Evolutionary conservation across 2,329 filamentous ascomycete species (phyloP).

Genomic region (Beauveria pseudobassiana): DNA sequence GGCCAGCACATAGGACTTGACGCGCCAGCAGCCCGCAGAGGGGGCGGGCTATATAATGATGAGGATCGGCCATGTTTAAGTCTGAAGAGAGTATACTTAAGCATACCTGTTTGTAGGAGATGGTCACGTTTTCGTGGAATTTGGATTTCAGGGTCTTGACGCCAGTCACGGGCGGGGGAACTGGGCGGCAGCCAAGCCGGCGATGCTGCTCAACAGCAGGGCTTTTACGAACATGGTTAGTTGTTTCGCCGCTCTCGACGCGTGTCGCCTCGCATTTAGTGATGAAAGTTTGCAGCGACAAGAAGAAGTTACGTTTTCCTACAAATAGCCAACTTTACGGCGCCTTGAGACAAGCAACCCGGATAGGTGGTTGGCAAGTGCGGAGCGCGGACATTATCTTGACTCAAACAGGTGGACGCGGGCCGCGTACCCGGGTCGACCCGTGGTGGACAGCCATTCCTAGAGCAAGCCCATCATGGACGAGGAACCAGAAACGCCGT

Average conservation of each 20-base stretch:
- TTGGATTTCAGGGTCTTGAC: slow-evolving; percentile 47
- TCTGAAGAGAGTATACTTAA: slow-evolving; percentile 34
- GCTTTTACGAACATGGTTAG: slow-evolving; percentile 1
- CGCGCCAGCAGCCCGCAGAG: too few relatives aligned
- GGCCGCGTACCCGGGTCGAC: background rate
- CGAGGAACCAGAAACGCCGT: slow-evolving; percentile 55
- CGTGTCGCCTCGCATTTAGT: background rate
- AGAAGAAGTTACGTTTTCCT: background rate
- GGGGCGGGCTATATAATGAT: slow-evolving; percentile 32
- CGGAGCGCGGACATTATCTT: background rate
- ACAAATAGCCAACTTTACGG: background rate
- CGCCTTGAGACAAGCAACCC: background rate
- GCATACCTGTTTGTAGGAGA: slow-evolving; percentile 50
- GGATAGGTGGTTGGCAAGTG: background rate
- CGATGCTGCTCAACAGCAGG: slow-evolving; percentile 16
- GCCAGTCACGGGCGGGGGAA: slow-evolving; percentile 23
- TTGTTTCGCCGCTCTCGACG: background rate
- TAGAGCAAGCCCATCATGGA: slow-evolving; percentile 58
- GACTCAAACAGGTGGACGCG: background rate
- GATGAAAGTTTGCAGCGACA: background rate
- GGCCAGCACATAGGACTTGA: slow-evolving; percentile 57
- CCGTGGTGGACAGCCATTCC: slow-evolving; percentile 30
- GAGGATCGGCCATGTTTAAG: slow-evolving; percentile 12
- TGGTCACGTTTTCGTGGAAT: slow-evolving; percentile 52
- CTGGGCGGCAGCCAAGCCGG: slow-evolving; percentile 20